A percentile compares a stretch with the other conserved stretches of the same genome.
phyloP scores from a whole-genome alignment of 495 filamentous ascomycete genomes.

The Parmelia sp. region DNA sequence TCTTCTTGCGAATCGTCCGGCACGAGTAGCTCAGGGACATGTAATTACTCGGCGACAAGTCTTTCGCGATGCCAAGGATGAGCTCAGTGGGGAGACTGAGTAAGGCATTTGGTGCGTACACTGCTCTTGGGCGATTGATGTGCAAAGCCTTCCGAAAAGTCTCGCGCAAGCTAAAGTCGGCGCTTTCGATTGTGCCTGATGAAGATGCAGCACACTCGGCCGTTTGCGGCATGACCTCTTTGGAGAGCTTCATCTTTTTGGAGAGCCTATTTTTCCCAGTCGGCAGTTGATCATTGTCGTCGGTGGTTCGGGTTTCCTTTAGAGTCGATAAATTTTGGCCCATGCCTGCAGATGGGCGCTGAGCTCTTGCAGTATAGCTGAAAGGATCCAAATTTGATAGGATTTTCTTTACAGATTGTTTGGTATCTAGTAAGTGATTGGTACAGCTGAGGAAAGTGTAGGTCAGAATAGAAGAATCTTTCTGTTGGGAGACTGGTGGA shows the following conservation, averaged over 20 bases:
- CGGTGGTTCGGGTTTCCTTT: not conserved
- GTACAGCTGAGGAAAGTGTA: too few species aligned
- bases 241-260: not conserved
- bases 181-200: not conserved
- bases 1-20: not conserved
- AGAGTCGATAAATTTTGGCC: not conserved
- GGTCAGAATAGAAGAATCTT: too few species aligned
- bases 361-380: not conserved
- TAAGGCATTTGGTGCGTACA: not conserved
- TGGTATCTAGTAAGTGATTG: too few species aligned
- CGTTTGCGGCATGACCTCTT: not conserved
- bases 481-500: too few species aligned
- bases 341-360: not conserved
- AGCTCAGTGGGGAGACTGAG: not conserved
- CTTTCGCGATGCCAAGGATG: not conserved
- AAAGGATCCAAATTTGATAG: not conserved
- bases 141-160: not conserved
- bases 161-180: not conserved
- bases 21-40: slow-evolving; percentile 6
- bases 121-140: not conserved
- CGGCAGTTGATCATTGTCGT: not conserved
- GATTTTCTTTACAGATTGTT: not conserved
- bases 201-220: not conserved
- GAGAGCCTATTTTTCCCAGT: not conserved
- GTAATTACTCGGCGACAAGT: not conserved